A percentile compares a stretch with the other conserved stretches of the same genome.
Conservation (phyloP, 805 yeast genomes). For the Clavispora santaluciae region DNA sequence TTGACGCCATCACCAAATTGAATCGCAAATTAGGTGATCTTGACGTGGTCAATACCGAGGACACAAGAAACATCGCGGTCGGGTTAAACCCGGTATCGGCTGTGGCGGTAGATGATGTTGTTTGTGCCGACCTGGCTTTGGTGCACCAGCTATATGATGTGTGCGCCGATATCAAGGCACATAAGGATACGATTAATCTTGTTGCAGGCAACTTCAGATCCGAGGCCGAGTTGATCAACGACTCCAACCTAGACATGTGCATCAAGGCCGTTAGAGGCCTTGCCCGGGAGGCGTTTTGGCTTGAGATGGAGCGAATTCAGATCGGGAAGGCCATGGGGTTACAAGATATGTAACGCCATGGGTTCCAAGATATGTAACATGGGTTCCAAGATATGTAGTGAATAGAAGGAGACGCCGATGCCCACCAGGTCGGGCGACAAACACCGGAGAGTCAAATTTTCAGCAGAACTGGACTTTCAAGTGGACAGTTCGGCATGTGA, state of each 20-base stretch:
- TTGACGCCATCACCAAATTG: slow-evolving; percentile 17
- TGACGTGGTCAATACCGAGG: slow-evolving; percentile 21
- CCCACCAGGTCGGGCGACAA: too few relatives aligned
- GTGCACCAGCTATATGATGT: slow-evolving; percentile 58
- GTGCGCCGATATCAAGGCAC: slow-evolving; percentile 62
- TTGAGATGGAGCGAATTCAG: slow-evolving; percentile 31
- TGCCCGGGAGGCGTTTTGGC: slow-evolving; percentile 40
- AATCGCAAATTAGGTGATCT: slow-evolving; percentile 23
- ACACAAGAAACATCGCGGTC: slow-evolving; percentile 15
- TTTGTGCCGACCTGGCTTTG: slow-evolving; percentile 35
- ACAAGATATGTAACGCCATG: slow-evolving; percentile 7
- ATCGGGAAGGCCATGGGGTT: slow-evolving; percentile 20
- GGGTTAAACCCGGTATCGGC: slow-evolving; percentile 4
- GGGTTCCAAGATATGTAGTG: too few relatives aligned
- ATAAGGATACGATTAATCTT: slow-evolving; percentile 60
- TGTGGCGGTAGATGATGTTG: slow-evolving; percentile 29
- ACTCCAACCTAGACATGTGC: slow-evolving; percentile 29
- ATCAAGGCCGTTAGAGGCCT: slow-evolving; percentile 32
- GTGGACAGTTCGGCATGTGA: too few relatives aligned
- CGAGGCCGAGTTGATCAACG: slow-evolving; percentile 30
- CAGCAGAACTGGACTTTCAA: too few relatives aligned
- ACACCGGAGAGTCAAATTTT: too few relatives aligned
- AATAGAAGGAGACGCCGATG: too few relatives aligned
- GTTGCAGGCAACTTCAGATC: slow-evolving; percentile 46
- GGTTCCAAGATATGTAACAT: too few relatives aligned